phyloP scores from a whole-genome alignment of 129 eudicot species.

The Solidago caesia region DNA sequence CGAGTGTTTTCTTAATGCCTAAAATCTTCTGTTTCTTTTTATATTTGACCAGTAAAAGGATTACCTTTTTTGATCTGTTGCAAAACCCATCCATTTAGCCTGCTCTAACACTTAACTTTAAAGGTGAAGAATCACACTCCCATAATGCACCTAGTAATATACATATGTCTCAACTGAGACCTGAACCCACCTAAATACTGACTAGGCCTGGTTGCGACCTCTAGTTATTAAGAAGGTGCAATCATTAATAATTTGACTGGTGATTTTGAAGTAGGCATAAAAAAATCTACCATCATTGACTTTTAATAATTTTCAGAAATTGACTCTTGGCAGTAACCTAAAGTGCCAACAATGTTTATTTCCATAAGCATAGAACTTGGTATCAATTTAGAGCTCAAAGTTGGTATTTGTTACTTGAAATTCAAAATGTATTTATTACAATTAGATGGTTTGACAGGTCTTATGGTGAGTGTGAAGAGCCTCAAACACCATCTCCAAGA shows the following conservation, averaged over 20 bases:
- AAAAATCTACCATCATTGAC: too few species aligned
- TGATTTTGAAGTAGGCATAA: too few species aligned
- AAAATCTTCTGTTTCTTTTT: not conserved
- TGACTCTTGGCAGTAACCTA: not conserved
- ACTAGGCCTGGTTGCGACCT: too few species aligned
- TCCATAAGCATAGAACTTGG: not conserved
- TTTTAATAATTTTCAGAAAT: too few species aligned
- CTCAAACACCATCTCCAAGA: slow-evolving; percentile 87
- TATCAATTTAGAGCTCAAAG: not conserved
- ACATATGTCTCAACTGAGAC: too few species aligned
- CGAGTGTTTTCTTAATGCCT: not conserved
- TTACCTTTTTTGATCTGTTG: too few species aligned
- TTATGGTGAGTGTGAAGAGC: slow-evolving; percentile 61
- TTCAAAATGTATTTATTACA: not conserved
- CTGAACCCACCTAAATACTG: too few species aligned
- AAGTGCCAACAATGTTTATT: not conserved
- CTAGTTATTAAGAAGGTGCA: not conserved
- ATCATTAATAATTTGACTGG: not conserved
- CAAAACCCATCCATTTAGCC: not conserved
- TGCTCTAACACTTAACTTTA: not conserved
- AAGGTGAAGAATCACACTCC: too few species aligned
- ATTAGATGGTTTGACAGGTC: slow-evolving; percentile 45
- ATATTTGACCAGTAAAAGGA: too few species aligned
- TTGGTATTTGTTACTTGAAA: not conserved
- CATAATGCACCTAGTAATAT: too few species aligned